These are phyloP conservation scores for Boletus insuetus DNA, from an alignment of 768 basidiomycete species.

Conservation along the genomic window DNA sequence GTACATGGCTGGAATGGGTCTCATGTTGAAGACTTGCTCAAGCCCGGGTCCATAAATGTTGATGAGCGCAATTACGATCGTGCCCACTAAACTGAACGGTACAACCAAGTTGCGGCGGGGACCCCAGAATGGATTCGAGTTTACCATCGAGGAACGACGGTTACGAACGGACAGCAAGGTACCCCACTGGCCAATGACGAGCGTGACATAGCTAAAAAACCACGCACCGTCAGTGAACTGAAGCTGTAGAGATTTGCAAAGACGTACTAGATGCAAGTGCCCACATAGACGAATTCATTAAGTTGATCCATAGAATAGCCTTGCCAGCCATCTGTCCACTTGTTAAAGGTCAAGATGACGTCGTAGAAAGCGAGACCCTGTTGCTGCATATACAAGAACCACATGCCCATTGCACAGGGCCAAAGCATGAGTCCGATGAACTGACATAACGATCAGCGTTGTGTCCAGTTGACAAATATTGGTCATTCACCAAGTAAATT, in stretches of 20 bases:
- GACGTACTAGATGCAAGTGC: slow-evolving; percentile 42
- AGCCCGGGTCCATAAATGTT: slow-evolving; percentile 38
- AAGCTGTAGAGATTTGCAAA: slow-evolving; percentile 4
- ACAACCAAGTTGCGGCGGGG: slow-evolving; percentile 36
- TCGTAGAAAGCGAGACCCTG: slow-evolving; percentile 34
- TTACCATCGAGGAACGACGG: slow-evolving; percentile 27
- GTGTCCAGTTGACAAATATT: background rate
- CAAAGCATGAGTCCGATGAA: slow-evolving; percentile 45
- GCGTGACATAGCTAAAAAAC: slow-evolving; percentile 34
- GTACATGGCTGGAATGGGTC: slow-evolving; percentile 43
- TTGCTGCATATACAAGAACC: slow-evolving; percentile 38
- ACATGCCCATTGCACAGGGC: slow-evolving; percentile 42
- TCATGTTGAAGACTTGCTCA: slow-evolving; percentile 24
- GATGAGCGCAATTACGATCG: slow-evolving; percentile 30
- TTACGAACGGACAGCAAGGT: slow-evolving; percentile 27
- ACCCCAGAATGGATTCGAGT: slow-evolving; percentile 35
- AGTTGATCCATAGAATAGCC: slow-evolving; percentile 31
- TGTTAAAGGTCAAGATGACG: slow-evolving; percentile 38
- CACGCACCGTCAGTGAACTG: background rate
- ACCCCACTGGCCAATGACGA: slow-evolving; percentile 31
- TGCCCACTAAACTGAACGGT: slow-evolving; percentile 33
- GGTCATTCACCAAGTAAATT: slow-evolving; percentile 40
- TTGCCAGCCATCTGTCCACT: slow-evolving; percentile 38
- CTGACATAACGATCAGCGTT: slow-evolving; percentile 18
- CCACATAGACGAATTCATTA: slow-evolving; percentile 35